A percentile compares a stretch with the other conserved stretches of the same genome.
Conservation (phyloP, 1,284 basidiomycete species). For the Athelia psychrophila region DNA sequence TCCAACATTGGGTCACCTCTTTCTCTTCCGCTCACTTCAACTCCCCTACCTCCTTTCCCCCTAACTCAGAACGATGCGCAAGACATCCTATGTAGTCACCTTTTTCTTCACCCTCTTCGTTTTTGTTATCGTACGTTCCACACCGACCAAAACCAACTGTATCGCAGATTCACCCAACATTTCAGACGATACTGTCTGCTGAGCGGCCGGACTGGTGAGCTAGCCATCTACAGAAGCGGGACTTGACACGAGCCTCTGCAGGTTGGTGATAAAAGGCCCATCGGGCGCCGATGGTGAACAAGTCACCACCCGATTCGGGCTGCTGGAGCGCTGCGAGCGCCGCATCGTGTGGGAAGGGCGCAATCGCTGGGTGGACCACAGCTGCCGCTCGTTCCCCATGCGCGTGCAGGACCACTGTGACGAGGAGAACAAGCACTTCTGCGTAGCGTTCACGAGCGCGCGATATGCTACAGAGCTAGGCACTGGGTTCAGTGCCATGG, state of each 20-base stretch:
- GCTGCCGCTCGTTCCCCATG: conserved; percentile 64
- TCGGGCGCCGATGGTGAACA: conserved; percentile 44
- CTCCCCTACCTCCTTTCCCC: neutral
- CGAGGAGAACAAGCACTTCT: conserved; percentile 56
- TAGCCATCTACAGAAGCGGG: conserved; percentile 10
- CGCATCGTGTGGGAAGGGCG: conserved; percentile 37
- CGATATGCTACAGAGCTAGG: conserved; percentile 60
- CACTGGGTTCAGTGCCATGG: conserved; percentile 58
- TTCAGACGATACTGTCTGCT: conserved; percentile 60
- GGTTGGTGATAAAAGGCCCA: conserved; percentile 55
- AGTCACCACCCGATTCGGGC: conserved; percentile 54
- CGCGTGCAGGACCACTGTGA: conserved; percentile 62
- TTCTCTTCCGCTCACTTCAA: conserved; percentile 3
- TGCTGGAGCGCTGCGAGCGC: conserved; percentile 56
- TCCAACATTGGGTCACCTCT: no score
- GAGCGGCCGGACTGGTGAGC: conserved; percentile 62
- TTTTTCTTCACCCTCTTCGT: conserved; percentile 50
- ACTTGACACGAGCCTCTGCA: no score
- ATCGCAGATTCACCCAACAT: conserved; percentile 1
- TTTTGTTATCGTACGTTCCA: conserved; percentile 45
- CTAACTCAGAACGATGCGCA: conserved; percentile 47
- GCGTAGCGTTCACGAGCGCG: conserved; percentile 68
- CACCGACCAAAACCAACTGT: neutral
- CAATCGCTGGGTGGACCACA: conserved; percentile 50
- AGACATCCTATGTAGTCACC: conserved; percentile 60